Conservation (phyloP, 202 grass and related monocot genomes). For the Panicum virgatum region DNA sequence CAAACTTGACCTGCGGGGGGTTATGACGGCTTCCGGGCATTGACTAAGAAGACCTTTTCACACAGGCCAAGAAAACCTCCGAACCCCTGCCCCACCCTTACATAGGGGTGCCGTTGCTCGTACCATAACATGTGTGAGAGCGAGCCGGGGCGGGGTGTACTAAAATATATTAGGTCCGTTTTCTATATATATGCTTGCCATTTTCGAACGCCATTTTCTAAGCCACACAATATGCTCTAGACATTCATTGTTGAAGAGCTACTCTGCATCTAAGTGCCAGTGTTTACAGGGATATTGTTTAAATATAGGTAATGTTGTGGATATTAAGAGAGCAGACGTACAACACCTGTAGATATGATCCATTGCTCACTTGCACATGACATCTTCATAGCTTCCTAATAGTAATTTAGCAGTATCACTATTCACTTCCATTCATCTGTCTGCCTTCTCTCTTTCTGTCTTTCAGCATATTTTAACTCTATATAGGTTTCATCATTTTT, state of each 20-base stretch:
- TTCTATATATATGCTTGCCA: background rate
- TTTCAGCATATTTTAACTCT: background rate
- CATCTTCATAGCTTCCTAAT: background rate
- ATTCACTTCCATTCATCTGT: background rate
- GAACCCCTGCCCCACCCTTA: too few species aligned
- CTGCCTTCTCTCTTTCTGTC: too few species aligned
- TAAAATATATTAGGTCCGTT: background rate
- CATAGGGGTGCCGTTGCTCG: too few species aligned
- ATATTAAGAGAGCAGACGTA: background rate
- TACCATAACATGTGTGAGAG: too few species aligned
- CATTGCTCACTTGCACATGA: background rate
- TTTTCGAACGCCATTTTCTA: background rate
- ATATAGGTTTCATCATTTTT: background rate
- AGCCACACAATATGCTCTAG: background rate
- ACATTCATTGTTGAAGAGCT: background rate
- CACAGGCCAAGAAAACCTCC: too few species aligned
- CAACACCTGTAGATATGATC: background rate
- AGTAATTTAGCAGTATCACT: slow-evolving; percentile 4
- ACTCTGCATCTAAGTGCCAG: background rate
- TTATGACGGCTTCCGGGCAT: too few species aligned
- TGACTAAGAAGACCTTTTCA: too few species aligned
- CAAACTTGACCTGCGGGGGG: too few species aligned
- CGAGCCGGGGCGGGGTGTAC: too few species aligned
- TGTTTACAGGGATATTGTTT: background rate
- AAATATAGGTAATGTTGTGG: background rate